Evolutionary conservation across 495 filamentous ascomycete species (phyloP).

Genomic region (Daldinia decipiens): DNA sequence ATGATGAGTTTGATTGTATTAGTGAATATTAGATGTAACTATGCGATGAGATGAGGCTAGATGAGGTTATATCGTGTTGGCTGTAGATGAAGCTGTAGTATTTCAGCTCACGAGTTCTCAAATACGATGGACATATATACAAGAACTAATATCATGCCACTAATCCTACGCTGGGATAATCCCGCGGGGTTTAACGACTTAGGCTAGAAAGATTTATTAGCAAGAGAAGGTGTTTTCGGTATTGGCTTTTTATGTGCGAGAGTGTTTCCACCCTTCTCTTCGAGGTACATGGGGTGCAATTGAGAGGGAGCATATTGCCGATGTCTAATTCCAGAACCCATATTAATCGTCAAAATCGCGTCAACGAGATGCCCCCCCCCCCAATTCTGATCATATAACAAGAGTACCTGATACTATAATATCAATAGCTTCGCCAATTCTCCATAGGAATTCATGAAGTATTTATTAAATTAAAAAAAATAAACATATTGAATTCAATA

Average conservation of each 20-base stretch:
- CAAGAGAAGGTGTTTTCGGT: neutral
- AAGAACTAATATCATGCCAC: neutral
- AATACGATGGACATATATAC: neutral
- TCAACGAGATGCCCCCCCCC: too few species aligned
- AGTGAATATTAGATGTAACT: neutral
- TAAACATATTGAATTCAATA: too few species aligned
- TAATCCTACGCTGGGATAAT: neutral
- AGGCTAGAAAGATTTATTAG: neutral
- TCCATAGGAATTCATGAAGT: too few species aligned
- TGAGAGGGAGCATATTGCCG: neutral
- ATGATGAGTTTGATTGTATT: neutral
- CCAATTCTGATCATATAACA: too few species aligned
- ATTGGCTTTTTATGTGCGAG: neutral
- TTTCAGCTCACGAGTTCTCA: neutral
- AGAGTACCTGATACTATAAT: too few species aligned
- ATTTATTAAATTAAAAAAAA: too few species aligned
- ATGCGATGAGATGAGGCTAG: neutral
- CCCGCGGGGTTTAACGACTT: conserved; percentile 9
- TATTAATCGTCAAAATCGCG: neutral
- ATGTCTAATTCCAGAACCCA: neutral
- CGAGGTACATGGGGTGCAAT: neutral
- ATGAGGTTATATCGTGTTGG: neutral
- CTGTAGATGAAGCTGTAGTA: neutral
- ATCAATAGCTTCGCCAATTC: too few species aligned
- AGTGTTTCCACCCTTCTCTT: neutral